phyloP scores from a whole-genome alignment of 306 rosid species.

The Mimosa pudica region DNA sequence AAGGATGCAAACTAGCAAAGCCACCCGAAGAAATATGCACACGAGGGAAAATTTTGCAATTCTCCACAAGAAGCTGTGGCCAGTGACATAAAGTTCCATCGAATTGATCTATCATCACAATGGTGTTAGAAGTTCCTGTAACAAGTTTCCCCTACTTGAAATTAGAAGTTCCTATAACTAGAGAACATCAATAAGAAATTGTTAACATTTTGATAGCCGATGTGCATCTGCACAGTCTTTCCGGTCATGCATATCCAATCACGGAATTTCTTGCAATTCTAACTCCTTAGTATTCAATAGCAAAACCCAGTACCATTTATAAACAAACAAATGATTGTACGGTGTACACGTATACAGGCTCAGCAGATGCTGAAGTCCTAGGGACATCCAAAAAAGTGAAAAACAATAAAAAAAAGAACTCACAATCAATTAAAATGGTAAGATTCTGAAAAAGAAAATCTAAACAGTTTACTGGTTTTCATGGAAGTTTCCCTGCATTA shows the following conservation, averaged over 20 bases:
- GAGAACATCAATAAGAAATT: not conserved
- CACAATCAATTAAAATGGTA: not conserved
- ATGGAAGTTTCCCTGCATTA: not conserved
- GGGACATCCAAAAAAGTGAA: not conserved
- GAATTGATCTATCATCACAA: not conserved
- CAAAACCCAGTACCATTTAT: not conserved
- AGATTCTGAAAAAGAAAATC: not conserved
- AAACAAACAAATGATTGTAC: not conserved
- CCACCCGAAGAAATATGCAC: not conserved
- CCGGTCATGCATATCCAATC: not conserved
- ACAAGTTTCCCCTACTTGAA: not conserved
- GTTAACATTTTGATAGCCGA: not conserved
- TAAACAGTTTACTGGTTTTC: not conserved
- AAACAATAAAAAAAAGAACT: not conserved
- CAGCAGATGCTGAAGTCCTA: not conserved
- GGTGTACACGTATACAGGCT: too few species aligned
- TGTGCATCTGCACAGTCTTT: not conserved
- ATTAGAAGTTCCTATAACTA: not conserved
- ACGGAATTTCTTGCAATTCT: not conserved
- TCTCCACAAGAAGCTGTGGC: not conserved
- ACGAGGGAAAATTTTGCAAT: not conserved
- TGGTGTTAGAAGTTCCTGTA: not conserved
- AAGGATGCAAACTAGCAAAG: not conserved
- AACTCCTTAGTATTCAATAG: not conserved
- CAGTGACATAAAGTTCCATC: not conserved